Percentiles rank a stretch among this genome's conserved stretches.
phyloP scores from a whole-genome alignment of 768 basidiomycete species.

The Tubosaeta sp. region DNA sequence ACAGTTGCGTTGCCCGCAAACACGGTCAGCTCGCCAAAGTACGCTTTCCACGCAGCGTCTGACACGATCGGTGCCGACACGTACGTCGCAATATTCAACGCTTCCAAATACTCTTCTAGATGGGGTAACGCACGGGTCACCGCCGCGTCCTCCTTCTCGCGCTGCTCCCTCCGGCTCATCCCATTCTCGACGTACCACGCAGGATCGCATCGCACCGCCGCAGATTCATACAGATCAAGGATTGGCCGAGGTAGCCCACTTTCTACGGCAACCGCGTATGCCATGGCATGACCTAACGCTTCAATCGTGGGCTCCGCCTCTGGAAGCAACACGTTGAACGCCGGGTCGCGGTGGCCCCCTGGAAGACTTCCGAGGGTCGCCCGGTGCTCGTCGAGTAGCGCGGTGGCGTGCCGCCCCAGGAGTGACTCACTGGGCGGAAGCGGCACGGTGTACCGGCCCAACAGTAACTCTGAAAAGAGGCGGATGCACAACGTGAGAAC shows the following conservation, averaged over 20 bases:
- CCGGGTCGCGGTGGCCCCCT: constrained; percentile 23
- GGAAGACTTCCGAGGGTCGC: constrained; percentile 35
- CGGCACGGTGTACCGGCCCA: constrained; percentile 50
- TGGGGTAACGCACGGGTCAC: constrained; percentile 42
- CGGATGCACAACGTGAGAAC: constrained; percentile 52
- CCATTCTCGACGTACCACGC: constrained; percentile 58
- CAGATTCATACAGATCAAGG: constrained; percentile 52
- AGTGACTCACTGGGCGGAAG: constrained; percentile 43
- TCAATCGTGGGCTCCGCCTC: constrained; percentile 50
- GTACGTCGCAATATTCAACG: constrained; percentile 46
- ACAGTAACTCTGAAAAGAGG: constrained; percentile 55
- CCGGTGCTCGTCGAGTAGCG: constrained; percentile 46
- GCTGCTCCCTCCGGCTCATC: constrained; percentile 45
- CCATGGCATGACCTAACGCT: constrained; percentile 59
- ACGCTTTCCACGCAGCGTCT: constrained; percentile 47
- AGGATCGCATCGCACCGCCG: constrained; percentile 48
- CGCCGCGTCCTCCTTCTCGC: constrained; percentile 44
- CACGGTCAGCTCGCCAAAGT: neutral
- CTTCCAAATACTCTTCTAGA: constrained; percentile 37
- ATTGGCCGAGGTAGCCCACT: constrained; percentile 44
- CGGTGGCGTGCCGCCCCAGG: constrained; percentile 47
- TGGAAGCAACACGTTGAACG: constrained; percentile 52
- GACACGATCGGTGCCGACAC: constrained; percentile 52
- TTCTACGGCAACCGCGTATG: constrained; percentile 50
- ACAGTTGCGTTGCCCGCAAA: constrained; percentile 8